phyloP scores from a whole-genome alignment of 768 basidiomycete species.

The Basidioascus undulatus region DNA sequence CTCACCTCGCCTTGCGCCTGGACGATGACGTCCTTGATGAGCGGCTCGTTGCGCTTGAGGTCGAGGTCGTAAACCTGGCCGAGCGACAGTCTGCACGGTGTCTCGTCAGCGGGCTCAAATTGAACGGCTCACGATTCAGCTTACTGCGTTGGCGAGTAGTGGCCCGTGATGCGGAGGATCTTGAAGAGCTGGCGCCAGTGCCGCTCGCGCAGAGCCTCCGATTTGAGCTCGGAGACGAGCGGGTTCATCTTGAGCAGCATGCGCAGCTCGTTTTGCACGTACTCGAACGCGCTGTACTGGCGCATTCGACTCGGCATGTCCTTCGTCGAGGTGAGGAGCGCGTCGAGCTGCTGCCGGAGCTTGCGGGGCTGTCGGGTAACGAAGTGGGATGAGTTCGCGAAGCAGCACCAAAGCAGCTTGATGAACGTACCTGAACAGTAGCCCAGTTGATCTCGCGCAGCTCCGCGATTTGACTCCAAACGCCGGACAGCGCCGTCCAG shows the following conservation, averaged over 20 bases:
- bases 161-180: constrained; percentile 43
- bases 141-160: constrained; percentile 51
- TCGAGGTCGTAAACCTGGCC: constrained; percentile 95
- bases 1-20: constrained; percentile 99
- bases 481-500: constrained; percentile 93
- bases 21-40: constrained; percentile 82
- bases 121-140: constrained; percentile 7
- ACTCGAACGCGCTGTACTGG: constrained; percentile 96
- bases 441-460: constrained; percentile 73
- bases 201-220: constrained; percentile 85
- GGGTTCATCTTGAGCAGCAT: constrained; percentile 71
- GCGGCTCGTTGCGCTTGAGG: constrained; percentile 66
- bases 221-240: constrained; percentile 80
- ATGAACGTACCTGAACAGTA: constrained; percentile 34
- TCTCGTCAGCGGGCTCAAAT: background rate
- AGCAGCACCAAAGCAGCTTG: background rate
- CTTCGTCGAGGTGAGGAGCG: constrained; percentile 73
- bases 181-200: constrained; percentile 99
- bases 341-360: constrained; percentile 76
- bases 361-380: constrained; percentile 38
- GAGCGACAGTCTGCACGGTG: constrained; percentile 49
- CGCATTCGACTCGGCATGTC: constrained; percentile 99
- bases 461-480: constrained; percentile 82
- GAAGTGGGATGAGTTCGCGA: background rate
- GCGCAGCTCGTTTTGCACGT: constrained; percentile 74